Conservation (phyloP, 2,329 filamentous ascomycete genomes). For the Neopestalotiopsis clavispora region DNA sequence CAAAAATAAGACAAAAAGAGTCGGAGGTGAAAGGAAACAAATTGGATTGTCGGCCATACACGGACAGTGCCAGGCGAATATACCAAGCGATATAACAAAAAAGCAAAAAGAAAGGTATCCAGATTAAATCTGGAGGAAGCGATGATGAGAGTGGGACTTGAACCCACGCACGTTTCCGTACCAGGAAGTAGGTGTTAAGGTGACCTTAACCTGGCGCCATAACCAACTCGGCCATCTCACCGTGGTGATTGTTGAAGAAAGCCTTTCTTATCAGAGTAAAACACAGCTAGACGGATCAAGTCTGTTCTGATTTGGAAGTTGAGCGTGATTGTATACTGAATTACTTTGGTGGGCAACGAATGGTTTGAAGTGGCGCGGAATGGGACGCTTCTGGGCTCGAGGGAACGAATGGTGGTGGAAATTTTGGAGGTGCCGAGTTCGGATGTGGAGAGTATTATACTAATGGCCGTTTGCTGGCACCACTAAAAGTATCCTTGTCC, state of each 20-base stretch:
- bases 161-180: constrained; percentile 12
- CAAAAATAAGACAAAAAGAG: not conserved
- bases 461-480: too few relatives aligned
- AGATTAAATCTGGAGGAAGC: constrained; percentile 6
- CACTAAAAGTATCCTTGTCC: too few relatives aligned
- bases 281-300: not conserved
- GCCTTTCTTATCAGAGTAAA: not conserved
- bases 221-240: constrained; percentile 12
- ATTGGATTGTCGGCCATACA: not conserved
- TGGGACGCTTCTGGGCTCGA: not conserved
- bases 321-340: not conserved
- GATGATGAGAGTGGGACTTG: constrained; percentile 10
- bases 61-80: too few relatives aligned
- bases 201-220: constrained; percentile 12
- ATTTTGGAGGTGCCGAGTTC: not conserved
- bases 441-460: not conserved
- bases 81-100: not conserved
- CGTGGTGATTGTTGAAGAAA: not conserved
- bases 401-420: not conserved
- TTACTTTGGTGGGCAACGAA: not conserved
- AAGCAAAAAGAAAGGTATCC: not conserved
- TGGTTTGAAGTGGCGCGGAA: not conserved
- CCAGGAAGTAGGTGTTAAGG: constrained; percentile 12
- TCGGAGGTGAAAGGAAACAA: not conserved
- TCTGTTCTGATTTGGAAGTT: not conserved